Evolutionary conservation across 768 basidiomycete species (phyloP).

Genomic region (Tylopilus sp.): DNA sequence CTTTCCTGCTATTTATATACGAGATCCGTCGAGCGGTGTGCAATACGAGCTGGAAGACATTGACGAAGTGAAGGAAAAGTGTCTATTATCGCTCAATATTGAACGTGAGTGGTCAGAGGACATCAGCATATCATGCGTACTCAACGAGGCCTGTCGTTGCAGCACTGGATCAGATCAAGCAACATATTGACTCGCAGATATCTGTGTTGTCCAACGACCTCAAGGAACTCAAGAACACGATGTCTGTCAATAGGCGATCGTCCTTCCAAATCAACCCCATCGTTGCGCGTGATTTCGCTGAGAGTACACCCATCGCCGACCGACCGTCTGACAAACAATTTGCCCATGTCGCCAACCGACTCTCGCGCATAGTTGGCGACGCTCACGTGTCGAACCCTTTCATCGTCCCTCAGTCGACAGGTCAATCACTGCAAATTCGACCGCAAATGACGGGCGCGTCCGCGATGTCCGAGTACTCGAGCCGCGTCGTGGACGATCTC

Average conservation of each 20-base stretch:
- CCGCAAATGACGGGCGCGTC: conserved; percentile 78
- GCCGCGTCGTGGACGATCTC: conserved; percentile 73
- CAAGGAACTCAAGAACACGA: conserved; percentile 75
- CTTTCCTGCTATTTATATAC: conserved; percentile 94
- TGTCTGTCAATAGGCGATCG: conserved; percentile 53
- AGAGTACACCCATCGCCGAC: conserved; percentile 59
- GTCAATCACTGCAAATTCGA: conserved; percentile 53
- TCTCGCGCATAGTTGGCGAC: conserved; percentile 66
- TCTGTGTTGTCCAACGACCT: conserved; percentile 80
- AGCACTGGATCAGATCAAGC: conserved; percentile 99
- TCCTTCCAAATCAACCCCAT: conserved; percentile 47
- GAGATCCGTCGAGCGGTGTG: conserved; percentile 87
- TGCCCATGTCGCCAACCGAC: conserved; percentile 64
- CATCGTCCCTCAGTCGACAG: conserved; percentile 62
- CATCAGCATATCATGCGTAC: neutral
- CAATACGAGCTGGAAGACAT: conserved; percentile 96
- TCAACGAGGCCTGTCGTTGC: conserved; percentile 4
- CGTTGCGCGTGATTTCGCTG: conserved; percentile 53
- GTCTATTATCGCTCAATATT: conserved; percentile 87
- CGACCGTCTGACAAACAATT: conserved; percentile 79
- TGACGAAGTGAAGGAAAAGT: conserved; percentile 86
- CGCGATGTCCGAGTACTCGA: conserved; percentile 66
- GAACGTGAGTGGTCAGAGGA: conserved; percentile 65
- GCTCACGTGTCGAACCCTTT: conserved; percentile 29
- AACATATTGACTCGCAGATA: conserved; percentile 94